Base-by-base conservation (phyloP, 805 yeast genomes). In the Pichia eremophila region DNA sequence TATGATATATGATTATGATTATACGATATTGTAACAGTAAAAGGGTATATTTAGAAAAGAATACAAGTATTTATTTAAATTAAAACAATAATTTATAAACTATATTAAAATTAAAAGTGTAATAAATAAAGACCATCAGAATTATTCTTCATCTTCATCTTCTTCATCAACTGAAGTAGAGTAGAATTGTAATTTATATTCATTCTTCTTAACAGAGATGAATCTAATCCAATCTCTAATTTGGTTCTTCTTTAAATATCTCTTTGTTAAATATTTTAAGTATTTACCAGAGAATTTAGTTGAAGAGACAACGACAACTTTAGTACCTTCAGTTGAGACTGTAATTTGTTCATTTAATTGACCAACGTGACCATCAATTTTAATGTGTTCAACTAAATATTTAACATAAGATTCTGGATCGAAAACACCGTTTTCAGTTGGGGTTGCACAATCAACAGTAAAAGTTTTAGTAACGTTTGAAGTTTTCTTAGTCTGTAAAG, bases 221-320 rank as follows among this genome's bases (percentile, higher is more conserved):
- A 91, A 90, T 83, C 98, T 93, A 77, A 91, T 90, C 98, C 98
- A 91, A 81, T 93, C 98, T 82, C 97, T 89, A 80, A 91, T 86
- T 78, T 87, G 95, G 91, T 90, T 88, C 87, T 93, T 93, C 95
- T 91, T 95, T 77, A 93, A 87, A 93, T 87, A 93, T 82, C 95
- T 91, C 89, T 93, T 95, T 69, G 98, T 87, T 72, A 93, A 80
- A 95, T 93, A 93, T 82, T 95, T 93, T 74, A 91, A 84, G 95
- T 93, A 93, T 80, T 95, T 91, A 78, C 99, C 99, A 63, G 97
- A 90, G 93, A 93, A 91, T 78, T 88, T 84, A 75, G 95, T 75
- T 75, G 84, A 81, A 61, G 97, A 78, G 60, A 78, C 81, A 70
- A 89, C 86, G 69, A 93, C 88, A 70, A 86, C 83, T 70, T 86